Base-by-base conservation (phyloP, 23 red algal species). In the Pyropia haitanensis region DNA sequence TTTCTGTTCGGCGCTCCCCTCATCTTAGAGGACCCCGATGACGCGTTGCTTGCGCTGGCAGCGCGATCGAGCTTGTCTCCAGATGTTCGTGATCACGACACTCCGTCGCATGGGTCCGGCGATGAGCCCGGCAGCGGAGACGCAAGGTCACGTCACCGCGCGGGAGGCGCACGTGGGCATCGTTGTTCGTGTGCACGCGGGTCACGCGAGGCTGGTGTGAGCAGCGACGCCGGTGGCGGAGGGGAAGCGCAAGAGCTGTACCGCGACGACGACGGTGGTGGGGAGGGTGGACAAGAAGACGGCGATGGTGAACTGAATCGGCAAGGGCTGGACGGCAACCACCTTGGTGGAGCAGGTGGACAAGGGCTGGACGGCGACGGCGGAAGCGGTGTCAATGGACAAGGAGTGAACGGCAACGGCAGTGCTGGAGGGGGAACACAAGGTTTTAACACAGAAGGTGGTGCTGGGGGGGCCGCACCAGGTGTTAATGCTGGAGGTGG, bases 401-500 rank as follows among this genome's bases (percentile, higher is more conserved):
- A 58, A 23, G 55, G 24, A 23, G 55, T 23, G 21, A 26, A 58
- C 24, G 2, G 2, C 24, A 5, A 58, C 24, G 5, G 24, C 24
- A 26, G 24, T 58, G 24, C 21, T 58, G 55, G 2, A 5, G 2
- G 24, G 21, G 55, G 24, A 2, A 5, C 21, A 23, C 24, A 58
- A 23, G 24, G 55, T 58, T 5, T 23, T 3, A 26, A 58, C 24
- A 3, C 21, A 3, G 55, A 58, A 23, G 55, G 24, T 58, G 2
- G 24, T 58, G 55, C 21, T 58, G 55, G 24, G 21, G 55, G 24
- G 21, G 55, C 2, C 24, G 55, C 5, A 23, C 17, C 16, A 17
- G 51, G n/a, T 55, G 51, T 17, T 55, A n/a, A 55, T 55, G 51
- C 16, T 55, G 51, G n/a, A 17, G 51, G n/a, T 55, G 51, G n/a